Base-by-base conservation (phyloP, 345 rosid genomes). In the Salix caprea region DNA sequence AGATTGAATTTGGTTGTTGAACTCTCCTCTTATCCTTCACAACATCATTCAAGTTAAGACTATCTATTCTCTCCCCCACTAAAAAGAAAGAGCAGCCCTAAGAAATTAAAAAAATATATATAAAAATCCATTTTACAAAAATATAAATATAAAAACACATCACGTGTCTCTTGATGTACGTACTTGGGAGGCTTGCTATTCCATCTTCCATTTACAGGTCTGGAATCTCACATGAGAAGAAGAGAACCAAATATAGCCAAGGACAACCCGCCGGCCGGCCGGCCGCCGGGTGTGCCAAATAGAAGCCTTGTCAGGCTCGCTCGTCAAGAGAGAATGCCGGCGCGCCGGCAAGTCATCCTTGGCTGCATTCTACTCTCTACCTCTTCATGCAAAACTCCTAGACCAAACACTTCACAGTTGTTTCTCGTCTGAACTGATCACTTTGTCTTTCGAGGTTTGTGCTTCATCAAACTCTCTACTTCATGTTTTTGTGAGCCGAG, bases 271-370 rank as follows among this genome's bases (percentile, higher is more conserved):
- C 24, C 61, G 24, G 60, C 56, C 60, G 24, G 61, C 58, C 61
- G 12, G 61, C 58, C n/a, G 61, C 58, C n/a, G 8, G 54, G 7
- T 6, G 19, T 48, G 54, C 54, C 54, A 16, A 48, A 48, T 4
- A 48, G 54, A 48, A 48, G 24, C 24, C 87, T 83, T 77, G 89
- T 88, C 86, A 78, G 85, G 67, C 42, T 69, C 24, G 46, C 32
- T 62, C 32, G 37, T 26, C 37, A 62, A 30, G 16, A n/a, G 46
- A 14, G 37, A 16, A 78, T 34, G 28, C 56, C 52, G 72, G 28
- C 28, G 28, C 28, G 28, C 56, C 52, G 72, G 72, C 60, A 46
- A 44, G 56, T 69, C 50, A 37, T 56, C 48, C 52, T 23, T 58
- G 50, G 74, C 74, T 34, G 64, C 15, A 71, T 52, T 71, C 65